These are phyloP conservation scores for Pterocarpus santalinus DNA, from an alignment of 306 rosid genomes.

Conservation along the genomic window DNA sequence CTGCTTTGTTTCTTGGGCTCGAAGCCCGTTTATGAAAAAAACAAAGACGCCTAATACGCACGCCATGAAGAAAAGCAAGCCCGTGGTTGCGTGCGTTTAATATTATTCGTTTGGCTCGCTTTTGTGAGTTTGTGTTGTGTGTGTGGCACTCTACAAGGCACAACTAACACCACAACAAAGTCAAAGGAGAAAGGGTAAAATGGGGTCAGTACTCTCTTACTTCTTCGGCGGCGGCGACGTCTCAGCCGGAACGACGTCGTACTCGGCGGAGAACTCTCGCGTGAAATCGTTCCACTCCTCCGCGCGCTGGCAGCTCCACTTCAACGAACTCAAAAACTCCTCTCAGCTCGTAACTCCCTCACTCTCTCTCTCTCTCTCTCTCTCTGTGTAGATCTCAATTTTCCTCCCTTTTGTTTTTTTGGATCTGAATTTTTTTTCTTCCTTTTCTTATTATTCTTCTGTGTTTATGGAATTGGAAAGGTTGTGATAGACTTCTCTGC, in stretches of 20 bases:
- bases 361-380: not conserved
- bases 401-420: not conserved
- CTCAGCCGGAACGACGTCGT: not conserved
- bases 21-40: too few relatives aligned
- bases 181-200: conserved; percentile 5
- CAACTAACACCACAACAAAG: not conserved
- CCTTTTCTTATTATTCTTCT: not conserved
- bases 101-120: too few relatives aligned
- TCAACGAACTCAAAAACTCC: conserved; percentile 58
- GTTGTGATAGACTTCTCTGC: conserved; percentile 92
- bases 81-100: too few relatives aligned
- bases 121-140: too few relatives aligned
- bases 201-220: conserved; percentile 55
- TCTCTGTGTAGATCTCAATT: conserved; percentile 27
- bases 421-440: conserved; percentile 22
- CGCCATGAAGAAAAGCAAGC: too few relatives aligned
- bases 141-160: too few relatives aligned
- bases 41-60: too few relatives aligned
- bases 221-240: not conserved
- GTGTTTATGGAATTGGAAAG: conserved; percentile 45
- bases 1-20: too few relatives aligned
- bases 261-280: conserved; percentile 45
- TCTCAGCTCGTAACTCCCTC: conserved; percentile 59
- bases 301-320: conserved; percentile 79
- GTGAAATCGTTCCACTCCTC: conserved; percentile 71